These are phyloP conservation scores for Populus alba DNA, from an alignment of 345 rosid species.

Conservation along the genomic window DNA sequence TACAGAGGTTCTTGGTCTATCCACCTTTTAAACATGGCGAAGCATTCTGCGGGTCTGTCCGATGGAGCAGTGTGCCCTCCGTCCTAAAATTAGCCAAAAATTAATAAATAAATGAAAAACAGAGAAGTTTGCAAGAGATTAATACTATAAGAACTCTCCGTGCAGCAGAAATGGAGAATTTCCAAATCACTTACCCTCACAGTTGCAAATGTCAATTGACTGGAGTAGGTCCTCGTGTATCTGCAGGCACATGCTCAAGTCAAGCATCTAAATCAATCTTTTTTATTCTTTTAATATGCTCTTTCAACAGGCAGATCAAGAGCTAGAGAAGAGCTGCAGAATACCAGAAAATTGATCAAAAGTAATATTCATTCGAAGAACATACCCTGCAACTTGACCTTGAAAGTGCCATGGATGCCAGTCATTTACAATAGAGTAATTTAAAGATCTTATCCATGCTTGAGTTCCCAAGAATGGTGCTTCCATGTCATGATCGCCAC, in stretches of 20 bases:
- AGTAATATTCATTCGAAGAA: not conserved
- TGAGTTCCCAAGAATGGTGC: constrained; percentile 28
- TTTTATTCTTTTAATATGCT: not conserved
- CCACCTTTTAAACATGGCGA: constrained; percentile 48
- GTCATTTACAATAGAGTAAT: constrained; percentile 15
- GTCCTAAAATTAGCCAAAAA: constrained; percentile 37
- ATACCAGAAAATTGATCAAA: not conserved
- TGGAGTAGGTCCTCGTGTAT: constrained; percentile 56
- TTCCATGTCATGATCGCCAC: constrained; percentile 35
- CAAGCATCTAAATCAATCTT: not conserved
- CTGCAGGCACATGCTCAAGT: constrained; percentile 21
- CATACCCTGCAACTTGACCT: constrained; percentile 36
- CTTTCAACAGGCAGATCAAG: not conserved
- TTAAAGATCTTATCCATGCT: constrained; percentile 32
- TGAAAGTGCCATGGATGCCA: constrained; percentile 32
- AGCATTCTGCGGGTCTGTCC: constrained; percentile 47
- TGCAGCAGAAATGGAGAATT: not conserved
- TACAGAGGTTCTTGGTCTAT: constrained; percentile 27
- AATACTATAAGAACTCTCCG: not conserved
- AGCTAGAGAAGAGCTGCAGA: not conserved
- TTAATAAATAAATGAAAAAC: too few species aligned
- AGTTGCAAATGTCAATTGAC: constrained; percentile 67
- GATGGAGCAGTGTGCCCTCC: constrained; percentile 65
- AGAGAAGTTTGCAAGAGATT: too few species aligned
- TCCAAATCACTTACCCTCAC: constrained; percentile 40